Conservation (phyloP, 2,329 filamentous ascomycete species). For the Fusarium napiforme region DNA sequence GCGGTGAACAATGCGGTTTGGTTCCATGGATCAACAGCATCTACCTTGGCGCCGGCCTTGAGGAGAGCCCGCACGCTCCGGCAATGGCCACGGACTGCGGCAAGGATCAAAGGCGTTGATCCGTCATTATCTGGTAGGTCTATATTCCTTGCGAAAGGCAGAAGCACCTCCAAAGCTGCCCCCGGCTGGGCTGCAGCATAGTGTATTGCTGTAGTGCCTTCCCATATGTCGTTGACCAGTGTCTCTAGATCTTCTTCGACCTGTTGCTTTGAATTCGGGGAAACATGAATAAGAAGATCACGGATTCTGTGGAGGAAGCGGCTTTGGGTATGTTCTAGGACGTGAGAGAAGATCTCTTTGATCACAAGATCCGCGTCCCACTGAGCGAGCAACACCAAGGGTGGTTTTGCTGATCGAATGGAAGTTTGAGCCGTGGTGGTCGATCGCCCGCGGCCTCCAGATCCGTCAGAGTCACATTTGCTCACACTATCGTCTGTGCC, state of each 20-base stretch:
- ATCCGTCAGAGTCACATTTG: background rate
- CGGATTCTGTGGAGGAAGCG: background rate
- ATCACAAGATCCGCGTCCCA: conserved; percentile 30
- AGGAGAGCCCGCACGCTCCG: conserved; percentile 21
- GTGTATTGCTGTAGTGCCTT: conserved; percentile 32
- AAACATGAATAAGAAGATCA: conserved; percentile 3
- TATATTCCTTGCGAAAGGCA: conserved; percentile 29
- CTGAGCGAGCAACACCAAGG: conserved; percentile 27
- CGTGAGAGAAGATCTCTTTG: conserved; percentile 18
- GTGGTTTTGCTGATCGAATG: conserved; percentile 15
- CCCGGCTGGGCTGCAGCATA: conserved; percentile 30
- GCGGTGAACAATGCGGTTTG: conserved; percentile 31
- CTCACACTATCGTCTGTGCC: background rate
- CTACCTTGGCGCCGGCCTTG: conserved; percentile 26
- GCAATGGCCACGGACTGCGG: conserved; percentile 16
- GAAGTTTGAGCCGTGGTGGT: no score
- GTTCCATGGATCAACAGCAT: conserved; percentile 23
- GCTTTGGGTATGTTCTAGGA: background rate
- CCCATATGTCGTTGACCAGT: conserved; percentile 30
- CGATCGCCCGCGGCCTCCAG: background rate
- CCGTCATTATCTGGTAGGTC: conserved; percentile 26
- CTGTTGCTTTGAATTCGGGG: background rate
- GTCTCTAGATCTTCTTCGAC: conserved; percentile 7
- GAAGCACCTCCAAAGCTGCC: conserved; percentile 20
- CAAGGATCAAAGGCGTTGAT: conserved; percentile 27